phyloP scores from a whole-genome alignment of 495 filamentous ascomycete species.

The Acidiella bohemica region DNA sequence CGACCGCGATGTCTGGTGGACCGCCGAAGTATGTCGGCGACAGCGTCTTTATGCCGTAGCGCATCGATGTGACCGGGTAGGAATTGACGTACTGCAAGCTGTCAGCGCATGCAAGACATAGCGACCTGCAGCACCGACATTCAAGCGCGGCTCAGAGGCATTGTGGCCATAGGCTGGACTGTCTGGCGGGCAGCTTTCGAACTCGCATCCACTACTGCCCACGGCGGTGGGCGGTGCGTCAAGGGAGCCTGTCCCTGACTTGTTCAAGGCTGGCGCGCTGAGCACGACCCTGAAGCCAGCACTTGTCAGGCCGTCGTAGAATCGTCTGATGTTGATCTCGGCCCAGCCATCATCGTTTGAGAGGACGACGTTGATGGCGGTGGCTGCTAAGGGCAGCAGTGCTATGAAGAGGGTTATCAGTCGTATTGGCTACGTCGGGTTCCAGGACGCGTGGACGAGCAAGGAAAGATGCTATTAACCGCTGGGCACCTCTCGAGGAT shows the following conservation, averaged over 20 bases:
- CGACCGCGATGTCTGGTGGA: slow-evolving; percentile 43
- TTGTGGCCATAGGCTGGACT: slow-evolving; percentile 44
- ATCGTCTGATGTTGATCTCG: slow-evolving; percentile 46
- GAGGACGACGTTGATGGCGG: slow-evolving; percentile 44
- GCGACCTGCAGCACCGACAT: slow-evolving; percentile 20
- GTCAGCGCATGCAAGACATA: background rate
- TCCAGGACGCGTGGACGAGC: too few species aligned
- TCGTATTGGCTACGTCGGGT: too few species aligned
- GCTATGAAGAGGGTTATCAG: slow-evolving; percentile 14
- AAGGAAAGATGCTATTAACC: too few species aligned
- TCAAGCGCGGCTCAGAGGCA: slow-evolving; percentile 41
- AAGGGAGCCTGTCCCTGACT: slow-evolving; percentile 47
- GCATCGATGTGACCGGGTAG: slow-evolving; percentile 50
- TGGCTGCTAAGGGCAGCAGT: slow-evolving; percentile 23
- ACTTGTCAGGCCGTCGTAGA: slow-evolving; percentile 38
- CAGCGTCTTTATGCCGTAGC: slow-evolving; percentile 46
- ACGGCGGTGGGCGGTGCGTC: slow-evolving; percentile 36
- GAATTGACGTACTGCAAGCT: slow-evolving; percentile 46
- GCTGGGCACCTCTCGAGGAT: background rate
- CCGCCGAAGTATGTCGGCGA: slow-evolving; percentile 38
- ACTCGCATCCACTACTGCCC: slow-evolving; percentile 37
- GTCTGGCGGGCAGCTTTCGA: slow-evolving; percentile 42
- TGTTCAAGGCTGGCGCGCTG: slow-evolving; percentile 49
- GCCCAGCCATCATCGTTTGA: slow-evolving; percentile 65
- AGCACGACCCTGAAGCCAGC: slow-evolving; percentile 47